Percentiles rank a stretch among this genome's conserved stretches.
phyloP scores from a whole-genome alignment of 345 rosid species.

The Carallia pectinifolia region DNA sequence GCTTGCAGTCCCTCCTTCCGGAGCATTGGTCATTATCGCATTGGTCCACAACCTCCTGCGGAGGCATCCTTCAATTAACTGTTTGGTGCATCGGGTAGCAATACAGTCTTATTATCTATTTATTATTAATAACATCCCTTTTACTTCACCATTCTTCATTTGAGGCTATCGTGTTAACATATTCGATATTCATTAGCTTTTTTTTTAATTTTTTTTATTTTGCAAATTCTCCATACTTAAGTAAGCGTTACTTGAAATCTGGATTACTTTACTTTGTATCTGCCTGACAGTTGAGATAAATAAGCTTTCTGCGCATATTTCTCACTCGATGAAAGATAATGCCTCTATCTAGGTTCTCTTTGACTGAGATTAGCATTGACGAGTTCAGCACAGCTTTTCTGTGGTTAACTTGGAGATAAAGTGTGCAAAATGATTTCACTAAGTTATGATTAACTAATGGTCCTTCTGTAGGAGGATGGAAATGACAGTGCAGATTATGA shows the following conservation, averaged over 20 bases:
- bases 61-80: constrained; percentile 88
- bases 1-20: constrained; percentile 77
- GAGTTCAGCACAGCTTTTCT: not conserved
- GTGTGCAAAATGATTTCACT: not conserved
- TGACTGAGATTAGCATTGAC: not conserved
- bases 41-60: constrained; percentile 83
- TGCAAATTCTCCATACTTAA: too few species aligned
- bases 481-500: constrained; percentile 29
- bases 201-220: too few species aligned
- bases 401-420: not conserved
- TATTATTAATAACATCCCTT: too few species aligned
- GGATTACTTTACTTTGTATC: not conserved
- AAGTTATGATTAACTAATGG: not conserved
- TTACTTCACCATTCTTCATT: not conserved
- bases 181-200: too few species aligned
- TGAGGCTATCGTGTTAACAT: too few species aligned
- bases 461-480: constrained; percentile 44
- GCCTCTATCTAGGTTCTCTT: not conserved
- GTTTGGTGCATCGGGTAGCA: constrained; percentile 79
- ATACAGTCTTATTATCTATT: not conserved
- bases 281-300: not conserved
- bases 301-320: not conserved
- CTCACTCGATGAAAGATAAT: not conserved
- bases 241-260: not conserved
- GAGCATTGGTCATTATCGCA: constrained; percentile 73